Percentiles rank a stretch among this genome's conserved stretches.
Conservation (phyloP, 2,329 filamentous ascomycete genomes). For the Aspergillus glaucus region DNA sequence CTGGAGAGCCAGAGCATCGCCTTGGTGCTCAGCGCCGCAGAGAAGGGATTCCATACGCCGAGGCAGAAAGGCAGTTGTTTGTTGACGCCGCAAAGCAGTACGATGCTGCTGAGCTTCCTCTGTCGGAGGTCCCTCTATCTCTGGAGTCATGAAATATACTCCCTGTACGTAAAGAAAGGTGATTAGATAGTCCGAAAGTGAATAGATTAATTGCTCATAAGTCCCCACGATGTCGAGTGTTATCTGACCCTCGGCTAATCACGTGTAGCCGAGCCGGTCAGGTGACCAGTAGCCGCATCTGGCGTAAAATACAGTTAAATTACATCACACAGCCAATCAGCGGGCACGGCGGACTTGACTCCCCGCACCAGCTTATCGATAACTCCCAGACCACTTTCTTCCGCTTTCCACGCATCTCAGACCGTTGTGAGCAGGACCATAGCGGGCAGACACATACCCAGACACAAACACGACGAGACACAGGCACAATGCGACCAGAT, state of each 20-base stretch:
- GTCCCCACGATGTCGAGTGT: too few species aligned
- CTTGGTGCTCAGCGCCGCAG: not conserved
- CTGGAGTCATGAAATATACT: not conserved
- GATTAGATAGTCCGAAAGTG: too few species aligned
- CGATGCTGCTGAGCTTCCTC: not conserved
- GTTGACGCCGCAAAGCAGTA: not conserved
- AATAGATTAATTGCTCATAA: too few species aligned
- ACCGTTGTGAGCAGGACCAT: not conserved
- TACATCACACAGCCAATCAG: not conserved
- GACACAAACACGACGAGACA: not conserved
- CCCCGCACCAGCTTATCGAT: not conserved
- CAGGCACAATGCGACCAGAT: slow-evolving; percentile 40
- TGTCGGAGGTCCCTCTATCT: not conserved
- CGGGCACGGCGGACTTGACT: not conserved
- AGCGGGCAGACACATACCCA: not conserved
- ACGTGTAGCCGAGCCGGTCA: too few species aligned
- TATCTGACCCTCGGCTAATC: too few species aligned
- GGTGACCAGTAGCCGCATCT: too few species aligned
- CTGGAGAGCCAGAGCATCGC: slow-evolving; percentile 2
- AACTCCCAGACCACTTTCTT: not conserved
- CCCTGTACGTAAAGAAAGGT: too few species aligned
- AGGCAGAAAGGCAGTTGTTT: slow-evolving; percentile 1
- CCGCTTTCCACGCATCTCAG: not conserved
- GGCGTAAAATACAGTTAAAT: too few species aligned
- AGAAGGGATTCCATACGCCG: slow-evolving; percentile 3